Conservation (phyloP, 805 yeast genomes). For the Limtongia smithiae region DNA sequence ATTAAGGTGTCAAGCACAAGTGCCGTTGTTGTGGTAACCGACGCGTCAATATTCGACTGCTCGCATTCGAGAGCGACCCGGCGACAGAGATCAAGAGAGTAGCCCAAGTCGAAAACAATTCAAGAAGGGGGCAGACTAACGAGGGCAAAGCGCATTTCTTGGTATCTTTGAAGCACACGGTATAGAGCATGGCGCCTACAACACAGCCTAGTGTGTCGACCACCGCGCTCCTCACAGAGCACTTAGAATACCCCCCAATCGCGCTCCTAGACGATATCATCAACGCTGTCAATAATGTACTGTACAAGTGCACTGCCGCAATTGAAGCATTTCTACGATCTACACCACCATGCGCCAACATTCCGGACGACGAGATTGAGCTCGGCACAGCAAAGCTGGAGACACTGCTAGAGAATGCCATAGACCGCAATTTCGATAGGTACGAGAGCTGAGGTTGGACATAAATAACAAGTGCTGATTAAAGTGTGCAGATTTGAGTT, state of each 20-base stretch:
- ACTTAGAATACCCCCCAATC: conserved; percentile 78
- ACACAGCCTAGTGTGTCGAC: conserved; percentile 31
- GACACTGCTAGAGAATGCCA: conserved; percentile 65
- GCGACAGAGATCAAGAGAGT: no score
- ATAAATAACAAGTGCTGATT: neutral
- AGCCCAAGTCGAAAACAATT: no score
- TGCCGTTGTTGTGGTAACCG: no score
- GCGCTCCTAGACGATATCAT: conserved; percentile 81
- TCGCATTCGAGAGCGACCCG: no score
- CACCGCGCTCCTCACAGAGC: conserved; percentile 70
- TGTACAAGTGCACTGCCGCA: conserved; percentile 77
- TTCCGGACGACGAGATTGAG: conserved; percentile 42
- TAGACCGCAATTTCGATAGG: conserved; percentile 80
- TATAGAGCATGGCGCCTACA: conserved; percentile 16
- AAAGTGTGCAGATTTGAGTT: conserved; percentile 53
- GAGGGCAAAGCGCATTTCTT: no score
- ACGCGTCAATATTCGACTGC: no score
- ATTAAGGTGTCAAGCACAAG: no score
- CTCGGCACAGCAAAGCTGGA: conserved; percentile 81
- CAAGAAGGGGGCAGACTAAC: no score
- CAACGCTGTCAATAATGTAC: conserved; percentile 77
- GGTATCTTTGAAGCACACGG: no score
- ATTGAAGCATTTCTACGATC: conserved; percentile 61
- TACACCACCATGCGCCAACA: conserved; percentile 35
- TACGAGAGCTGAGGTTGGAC: neutral